Evolutionary conservation across 169 alveolate species (phyloP).

Genomic region (Plasmodium reichenowi): DNA sequence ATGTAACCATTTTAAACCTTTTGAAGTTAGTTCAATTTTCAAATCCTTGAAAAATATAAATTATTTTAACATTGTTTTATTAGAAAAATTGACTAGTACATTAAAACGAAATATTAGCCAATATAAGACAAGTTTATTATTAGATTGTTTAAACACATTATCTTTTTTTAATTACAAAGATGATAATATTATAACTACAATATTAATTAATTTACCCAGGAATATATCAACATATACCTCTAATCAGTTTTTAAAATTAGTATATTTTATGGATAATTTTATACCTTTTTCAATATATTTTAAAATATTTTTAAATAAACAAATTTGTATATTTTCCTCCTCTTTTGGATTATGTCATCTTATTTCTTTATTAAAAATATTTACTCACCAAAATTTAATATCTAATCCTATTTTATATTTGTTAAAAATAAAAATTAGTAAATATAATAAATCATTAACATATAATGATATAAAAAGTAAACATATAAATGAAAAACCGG

Average conservation of each 20-base stretch:
- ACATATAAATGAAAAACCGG: no score
- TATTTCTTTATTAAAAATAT: conserved; percentile 33
- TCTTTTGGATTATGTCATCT: conserved; percentile 35
- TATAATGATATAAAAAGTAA: not conserved
- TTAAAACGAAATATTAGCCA: conserved; percentile 57
- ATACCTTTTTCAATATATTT: conserved; percentile 35
- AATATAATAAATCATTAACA: conserved; percentile 3
- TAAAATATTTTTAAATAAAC: conserved; percentile 30
- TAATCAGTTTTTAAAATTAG: conserved; percentile 36
- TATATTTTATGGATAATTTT: conserved; percentile 57
- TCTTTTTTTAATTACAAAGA: conserved; percentile 51
- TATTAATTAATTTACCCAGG: conserved; percentile 51
- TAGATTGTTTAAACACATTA: conserved; percentile 50
- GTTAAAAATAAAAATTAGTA: conserved; percentile 20
- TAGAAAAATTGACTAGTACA: conserved; percentile 15
- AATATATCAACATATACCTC: conserved; percentile 43
- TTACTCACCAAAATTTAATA: conserved; percentile 32
- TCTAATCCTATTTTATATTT: conserved; percentile 39
- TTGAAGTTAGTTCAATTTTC: conserved; percentile 51
- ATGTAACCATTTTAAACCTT: conserved; percentile 29
- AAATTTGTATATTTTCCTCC: conserved; percentile 41
- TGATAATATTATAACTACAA: conserved; percentile 29
- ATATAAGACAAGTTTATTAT: conserved; percentile 33
- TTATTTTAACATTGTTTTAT: conserved; percentile 41
- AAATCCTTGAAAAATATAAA: conserved; percentile 50